Evolutionary conservation across 352 stramenopile species (phyloP), one percentile per base, ranked within the genome.

Genomic region (Phytophthora chlamydospora): DNA sequence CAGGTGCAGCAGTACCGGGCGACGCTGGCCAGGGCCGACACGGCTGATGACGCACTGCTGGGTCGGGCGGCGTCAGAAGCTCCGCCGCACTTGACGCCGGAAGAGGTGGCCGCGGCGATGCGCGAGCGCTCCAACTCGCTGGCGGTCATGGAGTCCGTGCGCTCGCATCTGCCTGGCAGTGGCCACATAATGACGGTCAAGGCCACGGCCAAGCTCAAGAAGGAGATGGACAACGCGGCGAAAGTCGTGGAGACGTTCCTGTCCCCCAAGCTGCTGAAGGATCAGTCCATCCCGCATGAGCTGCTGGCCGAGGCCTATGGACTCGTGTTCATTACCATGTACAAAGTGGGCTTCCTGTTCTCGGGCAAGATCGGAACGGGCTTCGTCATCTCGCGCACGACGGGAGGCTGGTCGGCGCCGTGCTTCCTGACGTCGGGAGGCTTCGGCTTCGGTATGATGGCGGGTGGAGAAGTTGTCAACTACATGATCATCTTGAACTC

Each of bases 401-500:
- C 80, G 14, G 72, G 72, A 27, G 84, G 84, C 17, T 93, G 84
- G 84, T 93, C 84, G 13, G 80, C 84, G 47, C 84, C 84, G 24
- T 85, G 76, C 13, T 93, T 93, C 56, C 50, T 93, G 13, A 82
- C 67, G 36, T 91, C 78, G 1, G 84, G 81, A 21, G 84, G 84
- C 7, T 60, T 93, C 48, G 84, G 84, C 6, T 93, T 93, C 58
- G 84, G 84, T 6, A 93, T 93, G 81, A 93, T 93, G 81, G 84
- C 80, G n/a, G 84, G 84, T 10, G 84, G 81, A 16, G 81, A 93
- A 66, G 60, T 90, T 54, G 81, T 93, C 36, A 85, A 91, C 58
- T 93, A 91, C 64, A 91, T 93, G 75, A 75, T 93, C 66, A 79
- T 93, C 42, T 71, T 93, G 41, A 90, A 74, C 69, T 91, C 84